Percentiles rank a stretch among this genome's conserved stretches.
These are phyloP conservation scores for Kuraishia hungarica DNA, from an alignment of 805 yeast genomes.

Conservation along the genomic window DNA sequence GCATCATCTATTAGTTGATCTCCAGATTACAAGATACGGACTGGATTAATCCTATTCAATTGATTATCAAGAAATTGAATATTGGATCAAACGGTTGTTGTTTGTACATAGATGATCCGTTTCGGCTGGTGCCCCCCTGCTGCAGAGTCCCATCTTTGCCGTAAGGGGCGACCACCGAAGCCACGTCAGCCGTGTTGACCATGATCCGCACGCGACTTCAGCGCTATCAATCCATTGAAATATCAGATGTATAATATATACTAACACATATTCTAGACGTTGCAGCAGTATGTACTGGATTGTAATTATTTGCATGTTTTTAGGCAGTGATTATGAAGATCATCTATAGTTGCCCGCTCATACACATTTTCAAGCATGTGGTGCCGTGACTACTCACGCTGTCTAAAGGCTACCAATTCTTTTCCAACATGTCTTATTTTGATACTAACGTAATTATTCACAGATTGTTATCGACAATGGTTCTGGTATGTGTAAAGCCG, in stretches of 20 bases:
- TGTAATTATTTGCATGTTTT: not conserved
- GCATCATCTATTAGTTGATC: not conserved
- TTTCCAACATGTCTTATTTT: no score
- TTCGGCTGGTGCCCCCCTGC: not conserved
- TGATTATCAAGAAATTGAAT: not conserved
- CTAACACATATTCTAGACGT: not conserved
- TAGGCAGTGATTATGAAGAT: not conserved
- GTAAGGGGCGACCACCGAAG: not conserved
- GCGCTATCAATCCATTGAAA: not conserved
- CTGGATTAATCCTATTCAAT: not conserved
- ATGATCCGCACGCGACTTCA: not conserved
- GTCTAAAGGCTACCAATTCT: no score
- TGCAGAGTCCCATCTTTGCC: not conserved
- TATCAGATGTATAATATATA: no score
- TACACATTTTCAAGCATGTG: no score
- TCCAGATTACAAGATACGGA: not conserved
- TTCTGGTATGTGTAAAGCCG: slow-evolving; percentile 99
- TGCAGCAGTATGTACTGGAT: not conserved
- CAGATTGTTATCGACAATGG: slow-evolving; percentile 93
- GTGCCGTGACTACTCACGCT: no score
- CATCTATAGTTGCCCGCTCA: not conserved
- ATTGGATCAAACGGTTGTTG: not conserved
- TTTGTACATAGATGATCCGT: not conserved
- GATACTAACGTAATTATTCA: not conserved
- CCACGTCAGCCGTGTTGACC: not conserved